Conservation (phyloP, 1,139 yeast species). For the Pichia sp. region DNA sequence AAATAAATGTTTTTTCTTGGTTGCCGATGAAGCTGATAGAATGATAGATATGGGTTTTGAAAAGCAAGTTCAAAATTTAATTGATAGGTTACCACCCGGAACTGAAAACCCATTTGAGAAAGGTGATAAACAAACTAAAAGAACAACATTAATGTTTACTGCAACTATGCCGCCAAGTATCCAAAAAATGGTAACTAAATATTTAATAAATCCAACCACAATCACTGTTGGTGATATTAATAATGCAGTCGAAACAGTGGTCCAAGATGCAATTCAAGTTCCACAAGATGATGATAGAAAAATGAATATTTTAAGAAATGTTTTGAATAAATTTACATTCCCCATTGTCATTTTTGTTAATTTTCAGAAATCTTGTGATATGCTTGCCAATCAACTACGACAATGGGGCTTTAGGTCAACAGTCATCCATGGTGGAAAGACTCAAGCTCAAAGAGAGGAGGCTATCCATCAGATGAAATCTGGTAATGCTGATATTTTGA, state of each 20-base stretch:
- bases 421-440: conserved; percentile 78
- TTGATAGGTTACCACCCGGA: conserved; percentile 40
- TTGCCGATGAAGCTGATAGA: conserved; percentile 89
- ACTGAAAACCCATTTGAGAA: conserved; percentile 22
- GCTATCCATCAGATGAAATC: conserved; percentile 60
- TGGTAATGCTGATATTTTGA: conserved; percentile 58
- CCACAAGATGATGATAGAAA: conserved; percentile 34
- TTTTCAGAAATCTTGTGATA: conserved; percentile 66
- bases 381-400: conserved; percentile 45
- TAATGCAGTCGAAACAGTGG: conserved; percentile 60
- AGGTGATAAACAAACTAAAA: conserved; percentile 30
- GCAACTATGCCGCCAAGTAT: conserved; percentile 84
- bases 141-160: conserved; percentile 80
- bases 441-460: conserved; percentile 82
- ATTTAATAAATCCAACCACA: conserved; percentile 55
- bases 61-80: conserved; percentile 59
- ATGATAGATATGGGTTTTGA: conserved; percentile 97
- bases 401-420: conserved; percentile 45
- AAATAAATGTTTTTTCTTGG: conserved; percentile 57
- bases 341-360: conserved; percentile 82
- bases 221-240: conserved; percentile 62
- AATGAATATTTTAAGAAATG: conserved; percentile 30
- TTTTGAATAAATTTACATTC: conserved; percentile 35
- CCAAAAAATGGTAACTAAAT: conserved; percentile 57
- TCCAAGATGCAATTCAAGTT: conserved; percentile 59